phyloP scores from a whole-genome alignment of 768 basidiomycete genomes.

The Suillus brevipes region DNA sequence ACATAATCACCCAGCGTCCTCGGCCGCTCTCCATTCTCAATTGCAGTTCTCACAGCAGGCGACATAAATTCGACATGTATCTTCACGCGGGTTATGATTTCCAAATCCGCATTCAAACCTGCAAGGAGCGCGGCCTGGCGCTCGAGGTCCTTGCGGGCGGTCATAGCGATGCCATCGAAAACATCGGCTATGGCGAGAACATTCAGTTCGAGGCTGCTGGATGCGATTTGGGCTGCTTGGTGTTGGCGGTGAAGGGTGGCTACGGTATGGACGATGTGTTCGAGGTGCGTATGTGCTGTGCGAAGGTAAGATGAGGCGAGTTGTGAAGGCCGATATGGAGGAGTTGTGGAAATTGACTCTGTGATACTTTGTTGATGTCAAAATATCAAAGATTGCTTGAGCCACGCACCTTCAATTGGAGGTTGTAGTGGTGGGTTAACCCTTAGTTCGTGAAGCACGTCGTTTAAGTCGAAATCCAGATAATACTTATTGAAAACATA shows the following conservation, averaged over 20 bases:
- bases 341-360: slow-evolving; percentile 67
- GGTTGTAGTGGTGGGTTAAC: slow-evolving; percentile 64
- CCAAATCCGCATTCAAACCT: slow-evolving; percentile 70
- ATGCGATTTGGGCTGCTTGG: slow-evolving; percentile 72
- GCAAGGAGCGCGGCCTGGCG: slow-evolving; percentile 63
- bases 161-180: slow-evolving; percentile 59
- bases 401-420: slow-evolving; percentile 62
- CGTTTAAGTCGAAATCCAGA: slow-evolving; percentile 66
- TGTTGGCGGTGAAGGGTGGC: slow-evolving; percentile 63
- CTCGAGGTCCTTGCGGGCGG: slow-evolving; percentile 62
- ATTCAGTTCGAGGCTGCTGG: slow-evolving; percentile 67
- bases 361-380: slow-evolving; percentile 5
- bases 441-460: slow-evolving; percentile 63
- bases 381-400: background rate
- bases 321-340: slow-evolving; percentile 68
- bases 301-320: slow-evolving; percentile 67
- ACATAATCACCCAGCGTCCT: slow-evolving; percentile 82
- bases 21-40: slow-evolving; percentile 66
- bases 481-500: slow-evolving; percentile 85
- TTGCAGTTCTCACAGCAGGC: slow-evolving; percentile 60
- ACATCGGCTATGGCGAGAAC: slow-evolving; percentile 70
- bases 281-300: slow-evolving; percentile 63
- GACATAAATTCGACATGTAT: slow-evolving; percentile 81
- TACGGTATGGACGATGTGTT: slow-evolving; percentile 53
- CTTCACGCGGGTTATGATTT: slow-evolving; percentile 62